Evolutionary conservation across 2,329 filamentous ascomycete genomes (phyloP), one percentile per base, ranked within the genome.

Genomic region (Apiospora pterosperma): DNA sequence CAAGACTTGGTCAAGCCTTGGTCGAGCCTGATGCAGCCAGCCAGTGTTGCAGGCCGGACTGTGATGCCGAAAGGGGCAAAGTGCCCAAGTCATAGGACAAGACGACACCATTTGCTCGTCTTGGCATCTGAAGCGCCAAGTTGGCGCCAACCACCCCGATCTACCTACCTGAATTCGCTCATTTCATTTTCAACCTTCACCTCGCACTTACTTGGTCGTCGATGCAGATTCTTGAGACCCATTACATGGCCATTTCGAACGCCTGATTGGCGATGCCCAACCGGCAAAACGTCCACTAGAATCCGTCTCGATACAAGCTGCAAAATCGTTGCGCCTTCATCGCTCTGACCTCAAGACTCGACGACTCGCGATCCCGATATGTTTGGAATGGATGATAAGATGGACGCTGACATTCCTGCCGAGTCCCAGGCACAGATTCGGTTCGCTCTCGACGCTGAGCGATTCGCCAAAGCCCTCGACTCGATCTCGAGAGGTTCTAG

Each of bases 381-480:
- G 34, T 60, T 60, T 39, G 58, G 58, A 36, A 44, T 62, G 31
- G 42, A 60, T 36, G 60, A 64, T 42, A 59, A 63, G 8, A 44
- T 67, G 60, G 65, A 64, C 36, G 55, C 62, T 21, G 59, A 64
- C 23, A 64, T 64, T 48, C 42, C 62, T 19, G 48, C 58, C 36
- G 61, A 63, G 39, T 62, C 60, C 4, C 60, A 62, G 12, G 60
- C 60, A 25, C 38, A 39, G 19, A 42, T 62, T n/a, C 60, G 60
- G 21, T 62, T 62, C 48, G 60, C 60, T 14, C 39, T 42, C 67
- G 93, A 97, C 77, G 92, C 97, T 65, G 93, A 97, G 78, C 85
- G 88, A 55, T 97, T 97, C 74, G 93, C 94, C 41, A 90, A 91
- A 74, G 87, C 88, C 62, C 84, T 97, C 25, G 94, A 97, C 78